Evolutionary conservation across 2,329 filamentous ascomycete genomes (phyloP), one percentile per base, ranked within the genome.

Genomic region (Botrytis paeoniae): DNA sequence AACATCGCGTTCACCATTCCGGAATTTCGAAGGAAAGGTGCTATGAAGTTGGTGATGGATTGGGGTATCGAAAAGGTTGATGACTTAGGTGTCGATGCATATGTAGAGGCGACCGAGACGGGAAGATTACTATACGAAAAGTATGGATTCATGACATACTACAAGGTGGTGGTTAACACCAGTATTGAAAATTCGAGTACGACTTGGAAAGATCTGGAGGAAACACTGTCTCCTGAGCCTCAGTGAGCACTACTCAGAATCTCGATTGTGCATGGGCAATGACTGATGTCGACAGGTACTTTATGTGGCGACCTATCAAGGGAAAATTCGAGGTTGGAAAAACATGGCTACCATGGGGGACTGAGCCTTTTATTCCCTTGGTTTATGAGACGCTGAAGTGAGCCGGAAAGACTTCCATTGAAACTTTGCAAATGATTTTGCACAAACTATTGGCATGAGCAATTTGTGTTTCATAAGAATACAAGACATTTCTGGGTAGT

Each of bases 61-160:
- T 69, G 66, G 66, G 66, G 66, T 12, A 29, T 57, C 35, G 2
- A 43, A 32, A 57, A 45, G 4, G 66, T 51, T 10, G 66, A 69
- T 43, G 37, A 10, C 18, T 2, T 48, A 7, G 66, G 45, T 14
- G 29, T 69, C 45, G 66, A 69, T n/a, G 29, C 51, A 25, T 69
- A 59, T 29, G 66, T 69, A 22, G 66, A 69, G 29, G 48, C 66
- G 22, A 69, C 51, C 20, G 51, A 69, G 22, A 35, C 51, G 29
- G 54, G 66, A 18, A 32, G 45, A 8, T 48, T 35, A 18, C 48
- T 69, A 39, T 69, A 57, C 16, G 66, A 69, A 41, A 32, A n/a
- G 25, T 45, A 43, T 64, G 62, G 62, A 16, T 64, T 39, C 32
- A 60, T 60, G 32, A 60, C 57, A 60, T 60, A 60, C 57, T 32